Evolutionary conservation across 179 eudicot species (phyloP).

Genomic region (Beta lomatogona): DNA sequence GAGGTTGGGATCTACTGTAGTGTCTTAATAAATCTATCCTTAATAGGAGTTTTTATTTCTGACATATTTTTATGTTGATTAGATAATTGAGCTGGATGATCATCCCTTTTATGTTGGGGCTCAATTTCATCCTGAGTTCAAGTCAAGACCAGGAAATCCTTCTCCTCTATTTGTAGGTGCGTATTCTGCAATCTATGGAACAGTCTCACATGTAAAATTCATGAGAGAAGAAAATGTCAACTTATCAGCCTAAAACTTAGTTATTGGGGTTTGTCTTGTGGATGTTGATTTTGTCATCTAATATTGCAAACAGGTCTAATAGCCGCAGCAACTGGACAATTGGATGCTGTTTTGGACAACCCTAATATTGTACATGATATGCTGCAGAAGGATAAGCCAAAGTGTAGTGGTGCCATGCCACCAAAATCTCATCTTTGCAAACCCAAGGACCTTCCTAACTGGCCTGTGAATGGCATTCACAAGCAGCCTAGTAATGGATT

Average conservation of each 20-base stretch:
- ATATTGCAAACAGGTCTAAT: constrained; percentile 60
- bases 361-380: constrained; percentile 24
- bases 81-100: constrained; percentile 78
- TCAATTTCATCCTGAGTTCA: constrained; percentile 98
- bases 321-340: constrained; percentile 81
- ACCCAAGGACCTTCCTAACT: constrained; percentile 4
- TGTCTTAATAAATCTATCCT: background rate
- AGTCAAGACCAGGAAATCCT: constrained; percentile 92
- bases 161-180: constrained; percentile 89
- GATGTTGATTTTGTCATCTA: background rate
- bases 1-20: constrained; percentile 48
- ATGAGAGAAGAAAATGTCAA: too few species aligned
- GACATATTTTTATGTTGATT: background rate
- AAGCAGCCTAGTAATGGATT: constrained; percentile 19
- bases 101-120: constrained; percentile 90
- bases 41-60: background rate
- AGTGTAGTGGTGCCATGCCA: constrained; percentile 35
- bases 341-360: constrained; percentile 55
- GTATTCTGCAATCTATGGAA: background rate
- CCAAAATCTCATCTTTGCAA: constrained; percentile 29
- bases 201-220: too few species aligned
- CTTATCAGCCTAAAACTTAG: background rate
- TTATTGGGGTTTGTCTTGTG: background rate
- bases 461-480: background rate
- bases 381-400: constrained; percentile 28